Conservation (phyloP, 164 flowering plant species). For the Platanus orientalis region DNA sequence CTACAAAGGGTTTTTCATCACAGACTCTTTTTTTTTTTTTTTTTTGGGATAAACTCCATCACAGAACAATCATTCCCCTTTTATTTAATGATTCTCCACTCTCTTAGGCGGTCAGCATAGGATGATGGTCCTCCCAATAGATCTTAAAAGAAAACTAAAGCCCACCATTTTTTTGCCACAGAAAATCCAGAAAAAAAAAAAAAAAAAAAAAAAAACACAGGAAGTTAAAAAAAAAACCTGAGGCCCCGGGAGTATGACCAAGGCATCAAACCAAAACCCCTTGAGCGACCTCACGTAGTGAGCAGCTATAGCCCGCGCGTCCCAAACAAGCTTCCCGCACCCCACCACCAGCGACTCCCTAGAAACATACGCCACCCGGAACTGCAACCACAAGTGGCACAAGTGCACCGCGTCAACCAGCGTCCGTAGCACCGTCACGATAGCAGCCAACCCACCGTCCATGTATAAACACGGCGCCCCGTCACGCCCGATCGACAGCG, state of each 20-base stretch:
- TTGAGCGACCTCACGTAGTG: conserved; percentile 69
- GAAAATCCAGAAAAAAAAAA: background rate
- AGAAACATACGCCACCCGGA: conserved; percentile 81
- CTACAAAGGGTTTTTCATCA: too few relatives aligned
- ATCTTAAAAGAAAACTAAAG: too few relatives aligned
- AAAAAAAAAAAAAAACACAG: background rate
- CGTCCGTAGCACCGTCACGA: conserved; percentile 69
- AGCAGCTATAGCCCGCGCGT: conserved; percentile 63
- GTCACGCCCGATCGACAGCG: conserved; percentile 62
- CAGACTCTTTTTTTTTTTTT: too few relatives aligned
- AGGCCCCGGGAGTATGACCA: conserved; percentile 87
- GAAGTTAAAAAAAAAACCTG: conserved; percentile 49
- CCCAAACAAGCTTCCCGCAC: conserved; percentile 97
- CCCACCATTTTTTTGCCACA: too few relatives aligned
- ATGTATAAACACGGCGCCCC: conserved; percentile 79
- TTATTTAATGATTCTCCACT: too few relatives aligned
- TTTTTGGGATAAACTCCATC: too few relatives aligned
- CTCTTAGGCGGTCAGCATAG: too few relatives aligned
- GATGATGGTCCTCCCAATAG: too few relatives aligned
- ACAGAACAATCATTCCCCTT: too few relatives aligned
- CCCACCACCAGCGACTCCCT: conserved; percentile 87
- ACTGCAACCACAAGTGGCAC: conserved; percentile 80
- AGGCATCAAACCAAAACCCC: conserved; percentile 91
- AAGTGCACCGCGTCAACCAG: conserved; percentile 73
- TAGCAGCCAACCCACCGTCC: conserved; percentile 70